Evolutionary conservation across 1,139 yeast species (phyloP), one percentile per base, ranked within the genome.

Genomic region (Suhomyces kunorum): DNA sequence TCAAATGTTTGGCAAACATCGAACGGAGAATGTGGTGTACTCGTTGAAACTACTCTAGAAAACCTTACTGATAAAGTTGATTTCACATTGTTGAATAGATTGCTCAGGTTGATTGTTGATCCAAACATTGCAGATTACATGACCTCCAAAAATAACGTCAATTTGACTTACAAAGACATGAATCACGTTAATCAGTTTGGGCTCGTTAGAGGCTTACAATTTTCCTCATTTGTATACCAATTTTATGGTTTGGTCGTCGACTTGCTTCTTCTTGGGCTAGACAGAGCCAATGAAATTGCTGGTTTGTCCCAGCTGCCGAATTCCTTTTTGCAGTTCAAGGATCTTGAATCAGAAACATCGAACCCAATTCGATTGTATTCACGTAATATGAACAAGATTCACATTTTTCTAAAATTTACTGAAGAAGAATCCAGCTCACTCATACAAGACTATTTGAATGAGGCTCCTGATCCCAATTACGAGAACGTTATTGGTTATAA

Each of bases 41-140:
- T 92, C 81, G 49, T 92, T 14, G 94, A 90, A 57, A 79, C 95
- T 0, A 70, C 80, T 0, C 64, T 94, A 44, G 73, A 73, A 46
- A 83, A 84, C 49, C 59, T 92, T 49, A 75, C 92, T 0, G 97
- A 90, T 45, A 89, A 88, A 53, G 80, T 89, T 32, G 98, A 94
- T 55, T 78, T 92, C 44, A 89, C 98, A 0, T 66, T 94, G 39
- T 68, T 94, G 45, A 92, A 92, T 58, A 76, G 96, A 44, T 66
- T 92, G 32, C 66, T 94, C 39, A 70, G 96, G 38, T 71, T 94
- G 43, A 75, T 92, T 30, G 81, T 90, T 53, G 98, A 94, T 57
- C 86, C 96, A 1, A 87, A 86, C 51, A 78, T 94, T 54, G 98
- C 98, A 4, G 98, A 92, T 59, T 94, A 94, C 58, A 84, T 92